Evolutionary conservation across 768 basidiomycete species (phyloP), one percentile per base, ranked within the genome.

Genomic region (Macrolepiota fuliginosa): DNA sequence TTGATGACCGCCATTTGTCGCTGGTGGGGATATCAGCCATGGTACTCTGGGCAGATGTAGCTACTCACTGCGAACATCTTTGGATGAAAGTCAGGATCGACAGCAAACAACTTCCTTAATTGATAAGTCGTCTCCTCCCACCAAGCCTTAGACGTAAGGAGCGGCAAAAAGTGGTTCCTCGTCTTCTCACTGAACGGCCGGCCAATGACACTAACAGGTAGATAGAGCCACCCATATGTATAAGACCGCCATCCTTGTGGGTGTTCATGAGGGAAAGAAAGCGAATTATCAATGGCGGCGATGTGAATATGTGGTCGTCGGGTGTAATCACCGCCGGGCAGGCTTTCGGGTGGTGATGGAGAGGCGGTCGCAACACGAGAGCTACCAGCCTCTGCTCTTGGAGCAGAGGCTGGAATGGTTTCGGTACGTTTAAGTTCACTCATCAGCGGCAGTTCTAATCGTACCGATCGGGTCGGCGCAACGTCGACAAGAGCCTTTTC

Each of bases 1-100:
- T 96, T 96, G 62, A 96, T 89, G 4, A 96, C 92, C n/a, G 92
- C 89, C 59, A 96, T 74, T 81, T 96, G 94, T 63, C 89, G 81
- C 89, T 91, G 68, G 3, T 54, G 63, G 36, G 42, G 27, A 56
- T 13, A 19, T 68, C 47, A 62, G 61, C 37, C 27, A 5, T 29
- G 32, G 52, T 54, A 62, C 39, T 17, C 51, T 42, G 22, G 35
- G 15, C 29, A 32, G 63, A 29, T 27, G 50, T 56, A 39, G 35
- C 55, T 12, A 72, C 82, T 72, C 68, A 89, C 91, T 59, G 81
- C 81, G 76, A 93, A 93, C 92, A 94, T 94, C 75, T 92, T 92
- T 0, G 90, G 90, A 72, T 94, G 90, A 69, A 92, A 94, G 73
- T 91, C 93, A 3, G 89, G 86, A 70, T 94, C 94, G 2, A 92